A percentile compares a stretch with the other conserved stretches of the same genome.
These are phyloP conservation scores for Myochromella boudieri DNA, from an alignment of 768 basidiomycete genomes.

Conservation along the genomic window DNA sequence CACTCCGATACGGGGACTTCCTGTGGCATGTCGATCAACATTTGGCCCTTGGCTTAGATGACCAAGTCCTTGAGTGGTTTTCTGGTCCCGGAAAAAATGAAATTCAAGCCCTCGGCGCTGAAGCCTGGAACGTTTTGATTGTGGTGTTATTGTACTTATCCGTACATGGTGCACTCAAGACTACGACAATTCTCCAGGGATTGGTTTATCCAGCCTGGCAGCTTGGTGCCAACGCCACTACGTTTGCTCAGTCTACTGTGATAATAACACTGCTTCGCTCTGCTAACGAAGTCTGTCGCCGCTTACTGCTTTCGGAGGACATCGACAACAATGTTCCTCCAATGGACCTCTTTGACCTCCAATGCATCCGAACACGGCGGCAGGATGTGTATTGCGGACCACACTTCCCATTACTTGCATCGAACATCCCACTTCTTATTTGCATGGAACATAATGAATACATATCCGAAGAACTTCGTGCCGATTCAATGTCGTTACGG, in stretches of 20 bases:
- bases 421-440: constrained; percentile 67
- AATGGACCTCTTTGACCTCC: constrained; percentile 59
- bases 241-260: constrained; percentile 36
- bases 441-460: constrained; percentile 63
- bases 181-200: constrained; percentile 71
- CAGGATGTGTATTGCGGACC: constrained; percentile 66
- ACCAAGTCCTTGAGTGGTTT: constrained; percentile 72
- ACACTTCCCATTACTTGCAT: constrained; percentile 63
- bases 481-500: constrained; percentile 51
- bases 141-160: constrained; percentile 63
- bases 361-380: constrained; percentile 67
- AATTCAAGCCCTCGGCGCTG: constrained; percentile 54
- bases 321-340: constrained; percentile 39
- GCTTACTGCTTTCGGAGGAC: constrained; percentile 56
- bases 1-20: constrained; percentile 68
- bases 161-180: constrained; percentile 65
- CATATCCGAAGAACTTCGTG: constrained; percentile 50
- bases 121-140: constrained; percentile 68
- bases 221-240: constrained; percentile 42
- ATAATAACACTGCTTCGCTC: constrained; percentile 55
- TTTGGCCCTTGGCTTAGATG: constrained; percentile 70
- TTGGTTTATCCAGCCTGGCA: constrained; percentile 82
- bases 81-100: constrained; percentile 65
- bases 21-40: constrained; percentile 75
- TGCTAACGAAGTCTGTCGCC: constrained; percentile 62